These are phyloP conservation scores for Hanseniaspora taiwanica DNA, from an alignment of 805 yeast genomes.

Conservation along the genomic window DNA sequence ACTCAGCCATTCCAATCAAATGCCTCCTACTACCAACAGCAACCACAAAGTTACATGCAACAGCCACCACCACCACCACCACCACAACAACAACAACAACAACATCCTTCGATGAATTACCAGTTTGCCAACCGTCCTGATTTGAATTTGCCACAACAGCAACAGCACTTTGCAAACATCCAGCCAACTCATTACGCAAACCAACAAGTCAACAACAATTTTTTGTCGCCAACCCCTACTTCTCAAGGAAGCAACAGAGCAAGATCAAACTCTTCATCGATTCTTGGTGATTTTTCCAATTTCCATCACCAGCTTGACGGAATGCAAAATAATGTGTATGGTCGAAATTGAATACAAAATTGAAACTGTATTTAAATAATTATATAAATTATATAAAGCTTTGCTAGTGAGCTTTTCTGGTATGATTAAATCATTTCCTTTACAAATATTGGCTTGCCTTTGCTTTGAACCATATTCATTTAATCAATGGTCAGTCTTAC, in stretches of 20 bases:
- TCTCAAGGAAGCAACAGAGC: neutral
- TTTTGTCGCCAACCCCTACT: neutral
- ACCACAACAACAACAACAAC: neutral
- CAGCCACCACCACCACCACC: neutral
- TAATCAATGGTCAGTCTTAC: too few species aligned
- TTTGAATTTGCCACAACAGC: neutral
- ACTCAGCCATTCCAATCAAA: neutral
- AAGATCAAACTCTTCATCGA: neutral
- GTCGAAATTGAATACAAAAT: neutral
- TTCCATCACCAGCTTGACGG: neutral
- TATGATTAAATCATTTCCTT: too few species aligned
- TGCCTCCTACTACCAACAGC: too few species aligned
- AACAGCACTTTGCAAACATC: neutral
- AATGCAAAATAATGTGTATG: neutral
- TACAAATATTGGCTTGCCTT: too few species aligned
- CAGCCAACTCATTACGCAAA: too few species aligned
- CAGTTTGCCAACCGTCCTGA: too few species aligned
- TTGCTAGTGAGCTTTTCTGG: too few species aligned
- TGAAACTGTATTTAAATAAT: too few species aligned
- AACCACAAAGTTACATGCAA: neutral
- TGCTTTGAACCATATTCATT: too few species aligned
- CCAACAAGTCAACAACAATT: too few species aligned
- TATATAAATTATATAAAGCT: too few species aligned
- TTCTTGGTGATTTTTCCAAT: neutral
- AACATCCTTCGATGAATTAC: neutral